A percentile compares a stretch with the other conserved stretches of the same genome.
These are phyloP conservation scores for Cercophora scortea DNA, from an alignment of 495 filamentous ascomycete species.

Conservation along the genomic window DNA sequence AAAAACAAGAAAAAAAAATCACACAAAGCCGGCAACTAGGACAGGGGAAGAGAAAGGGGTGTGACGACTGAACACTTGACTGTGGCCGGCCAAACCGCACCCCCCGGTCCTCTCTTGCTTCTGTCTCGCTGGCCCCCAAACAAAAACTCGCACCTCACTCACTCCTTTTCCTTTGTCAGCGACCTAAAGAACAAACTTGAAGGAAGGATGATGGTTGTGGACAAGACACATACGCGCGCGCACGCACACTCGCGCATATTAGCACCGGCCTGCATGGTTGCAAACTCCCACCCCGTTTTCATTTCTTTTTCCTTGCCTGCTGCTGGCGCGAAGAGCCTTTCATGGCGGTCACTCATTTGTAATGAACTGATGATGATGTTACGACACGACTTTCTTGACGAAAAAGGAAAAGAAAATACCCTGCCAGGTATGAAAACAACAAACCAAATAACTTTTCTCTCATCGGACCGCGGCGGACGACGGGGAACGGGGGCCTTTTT, in stretches of 20 bases:
- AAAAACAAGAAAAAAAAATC: not conserved
- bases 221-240: not conserved
- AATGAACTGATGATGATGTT: constrained; percentile 11
- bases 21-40: not conserved
- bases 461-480: not conserved
- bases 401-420: not conserved
- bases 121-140: not conserved
- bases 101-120: not conserved
- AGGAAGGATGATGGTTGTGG: constrained; percentile 1
- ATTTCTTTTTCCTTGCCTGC: not conserved
- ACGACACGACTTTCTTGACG: constrained; percentile 1
- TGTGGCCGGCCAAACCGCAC: not conserved
- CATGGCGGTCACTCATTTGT: constrained; percentile 1
- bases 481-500: not conserved
- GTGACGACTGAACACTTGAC: not conserved
- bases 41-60: not conserved
- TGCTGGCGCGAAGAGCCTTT: not conserved
- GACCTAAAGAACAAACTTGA: not conserved
- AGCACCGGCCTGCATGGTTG: constrained; percentile 4
- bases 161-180: not conserved
- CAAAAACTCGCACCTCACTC: not conserved
- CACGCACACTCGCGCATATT: no score
- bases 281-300: not conserved
- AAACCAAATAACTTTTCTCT: not conserved
- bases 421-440: not conserved